Evolutionary conservation across 352 stramenopile genomes (phyloP).

Genomic region (Globisporangium okanoganense): DNA sequence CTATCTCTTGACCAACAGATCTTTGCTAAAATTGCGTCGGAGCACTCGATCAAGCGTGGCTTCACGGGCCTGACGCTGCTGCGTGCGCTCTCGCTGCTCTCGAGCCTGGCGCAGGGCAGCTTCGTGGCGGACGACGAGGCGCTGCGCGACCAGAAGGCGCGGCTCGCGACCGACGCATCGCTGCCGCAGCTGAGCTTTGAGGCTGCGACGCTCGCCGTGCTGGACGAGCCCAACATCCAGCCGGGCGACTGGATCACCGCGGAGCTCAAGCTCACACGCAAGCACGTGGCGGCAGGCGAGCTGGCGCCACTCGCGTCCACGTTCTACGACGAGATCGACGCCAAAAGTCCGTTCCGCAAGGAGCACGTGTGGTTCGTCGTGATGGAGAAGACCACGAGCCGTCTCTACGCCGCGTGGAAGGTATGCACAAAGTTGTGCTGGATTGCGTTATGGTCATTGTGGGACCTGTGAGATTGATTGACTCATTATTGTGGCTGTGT

Average conservation of each 20-base stretch:
- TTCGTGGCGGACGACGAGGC: slow-evolving; percentile 60
- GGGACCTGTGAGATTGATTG: no score
- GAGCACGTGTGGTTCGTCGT: slow-evolving; percentile 74
- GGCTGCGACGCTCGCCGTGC: slow-evolving; percentile 40
- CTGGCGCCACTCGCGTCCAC: slow-evolving; percentile 53
- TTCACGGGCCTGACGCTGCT: slow-evolving; percentile 52
- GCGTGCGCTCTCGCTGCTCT: slow-evolving; percentile 58
- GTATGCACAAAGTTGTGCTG: slow-evolving; percentile 11
- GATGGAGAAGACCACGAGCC: slow-evolving; percentile 50
- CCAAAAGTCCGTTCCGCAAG: slow-evolving; percentile 62
- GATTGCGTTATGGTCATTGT: neutral
- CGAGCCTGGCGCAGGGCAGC: slow-evolving; percentile 65
- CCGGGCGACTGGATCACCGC: slow-evolving; percentile 79
- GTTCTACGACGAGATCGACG: slow-evolving; percentile 69
- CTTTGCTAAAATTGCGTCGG: slow-evolving; percentile 52
- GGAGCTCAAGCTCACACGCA: slow-evolving; percentile 42
- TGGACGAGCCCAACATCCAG: slow-evolving; percentile 68
- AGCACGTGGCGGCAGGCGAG: slow-evolving; percentile 38
- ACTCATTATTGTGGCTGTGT: neutral
- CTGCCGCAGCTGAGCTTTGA: slow-evolving; percentile 34
- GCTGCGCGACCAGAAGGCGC: slow-evolving; percentile 52
- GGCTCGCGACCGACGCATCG: slow-evolving; percentile 23
- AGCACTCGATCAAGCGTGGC: slow-evolving; percentile 66
- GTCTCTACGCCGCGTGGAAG: slow-evolving; percentile 69
- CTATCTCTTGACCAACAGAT: slow-evolving; percentile 23